These are phyloP conservation scores for Dendrocalamus sinicus DNA, from an alignment of 176 grass and related monocot genomes.

Conservation along the genomic window DNA sequence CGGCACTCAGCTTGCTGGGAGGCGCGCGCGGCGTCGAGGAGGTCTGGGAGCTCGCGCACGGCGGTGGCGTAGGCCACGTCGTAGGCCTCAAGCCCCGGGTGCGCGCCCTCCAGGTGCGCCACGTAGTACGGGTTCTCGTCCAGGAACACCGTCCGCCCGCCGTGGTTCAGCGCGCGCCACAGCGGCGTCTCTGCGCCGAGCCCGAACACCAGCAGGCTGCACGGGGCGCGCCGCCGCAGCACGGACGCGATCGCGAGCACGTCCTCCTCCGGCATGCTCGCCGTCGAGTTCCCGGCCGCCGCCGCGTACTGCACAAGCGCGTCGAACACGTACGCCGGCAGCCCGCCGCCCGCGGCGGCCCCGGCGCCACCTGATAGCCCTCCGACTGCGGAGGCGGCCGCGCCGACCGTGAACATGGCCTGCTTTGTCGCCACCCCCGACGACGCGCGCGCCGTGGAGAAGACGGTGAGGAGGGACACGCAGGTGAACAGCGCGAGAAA, in stretches of 20 bases:
- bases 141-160: slow-evolving; percentile 89
- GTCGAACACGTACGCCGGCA: slow-evolving; percentile 74
- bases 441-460: slow-evolving; percentile 52
- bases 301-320: slow-evolving; percentile 86
- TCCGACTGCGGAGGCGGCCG: neutral
- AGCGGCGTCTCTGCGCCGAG: slow-evolving; percentile 86
- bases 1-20: slow-evolving; percentile 66
- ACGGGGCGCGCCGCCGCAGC: slow-evolving; percentile 69
- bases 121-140: slow-evolving; percentile 99
- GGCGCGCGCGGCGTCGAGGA: slow-evolving; percentile 56
- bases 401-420: neutral
- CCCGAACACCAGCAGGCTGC: slow-evolving; percentile 89
- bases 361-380: neutral
- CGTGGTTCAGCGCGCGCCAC: slow-evolving; percentile 96
- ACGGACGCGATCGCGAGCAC: slow-evolving; percentile 72
- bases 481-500: slow-evolving; percentile 67
- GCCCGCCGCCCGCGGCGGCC: neutral
- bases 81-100: slow-evolving; percentile 83
- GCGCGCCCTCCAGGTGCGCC: slow-evolving; percentile 70
- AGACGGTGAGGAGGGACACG: slow-evolving; percentile 72
- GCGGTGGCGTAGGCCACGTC: slow-evolving; percentile 83
- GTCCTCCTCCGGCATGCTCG: slow-evolving; percentile 74
- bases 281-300: slow-evolving; percentile 60
- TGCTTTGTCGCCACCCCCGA: neutral
- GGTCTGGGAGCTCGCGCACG: slow-evolving; percentile 62